Conservation (phyloP, 2,329 filamentous ascomycete genomes). For the Pestalotiopsis sp. region DNA sequence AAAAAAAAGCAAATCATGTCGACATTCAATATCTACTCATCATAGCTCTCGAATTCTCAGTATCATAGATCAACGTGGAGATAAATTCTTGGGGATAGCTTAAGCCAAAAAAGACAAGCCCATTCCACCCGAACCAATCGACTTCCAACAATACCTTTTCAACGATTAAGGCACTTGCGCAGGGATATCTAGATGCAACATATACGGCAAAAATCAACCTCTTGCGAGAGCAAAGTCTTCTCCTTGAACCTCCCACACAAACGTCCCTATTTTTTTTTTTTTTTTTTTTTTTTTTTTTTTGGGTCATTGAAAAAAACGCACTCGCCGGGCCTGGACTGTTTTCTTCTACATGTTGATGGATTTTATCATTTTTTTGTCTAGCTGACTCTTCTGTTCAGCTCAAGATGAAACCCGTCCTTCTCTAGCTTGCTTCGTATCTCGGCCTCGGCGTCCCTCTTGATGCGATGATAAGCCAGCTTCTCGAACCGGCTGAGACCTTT, state of each 20-base stretch:
- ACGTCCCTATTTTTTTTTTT: neutral
- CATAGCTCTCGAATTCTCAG: too few relatives aligned
- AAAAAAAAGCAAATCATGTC: too few relatives aligned
- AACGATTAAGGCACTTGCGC: neutral
- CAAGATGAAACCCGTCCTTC: conserved; percentile 43
- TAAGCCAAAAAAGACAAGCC: too few relatives aligned
- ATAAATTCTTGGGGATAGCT: too few relatives aligned
- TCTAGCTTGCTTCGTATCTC: conserved; percentile 52
- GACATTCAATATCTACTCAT: too few relatives aligned
- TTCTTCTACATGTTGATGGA: too few relatives aligned
- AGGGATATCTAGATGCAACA: conserved; percentile 10
- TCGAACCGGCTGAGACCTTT: conserved; percentile 82
- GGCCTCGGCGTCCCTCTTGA: conserved; percentile 67
- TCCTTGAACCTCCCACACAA: neutral
- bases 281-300: neutral
- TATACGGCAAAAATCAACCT: conserved; percentile 8
- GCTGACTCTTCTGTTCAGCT: conserved; percentile 52
- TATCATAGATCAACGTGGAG: too few relatives aligned
- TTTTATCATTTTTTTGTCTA: conserved; percentile 31
- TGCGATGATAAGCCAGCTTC: conserved; percentile 81
- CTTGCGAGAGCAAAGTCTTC: conserved; percentile 4
- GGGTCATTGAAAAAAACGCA: neutral
- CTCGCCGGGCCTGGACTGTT: neutral
- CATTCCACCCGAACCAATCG: too few relatives aligned
- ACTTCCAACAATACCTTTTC: neutral